These are phyloP conservation scores for Pilobolus umbonatus DNA, from an alignment of 192 early-diverging fungal genomes.

Conservation along the genomic window DNA sequence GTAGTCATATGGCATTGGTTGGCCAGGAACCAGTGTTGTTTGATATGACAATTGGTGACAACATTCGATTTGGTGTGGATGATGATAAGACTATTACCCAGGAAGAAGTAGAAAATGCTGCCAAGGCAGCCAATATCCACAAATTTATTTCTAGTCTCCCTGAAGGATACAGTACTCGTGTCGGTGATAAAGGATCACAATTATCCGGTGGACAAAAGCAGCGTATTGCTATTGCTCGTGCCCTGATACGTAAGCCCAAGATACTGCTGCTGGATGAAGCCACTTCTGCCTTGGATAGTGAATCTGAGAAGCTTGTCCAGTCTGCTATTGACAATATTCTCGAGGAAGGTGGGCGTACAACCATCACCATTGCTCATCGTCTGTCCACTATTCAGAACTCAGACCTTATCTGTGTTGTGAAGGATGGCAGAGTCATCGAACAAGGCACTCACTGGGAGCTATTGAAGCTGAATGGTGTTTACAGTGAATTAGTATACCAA, in stretches of 20 bases:
- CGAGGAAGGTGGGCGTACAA: slow-evolving; percentile 58
- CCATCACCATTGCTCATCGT: slow-evolving; percentile 73
- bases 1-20: slow-evolving; percentile 73
- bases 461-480: slow-evolving; percentile 52
- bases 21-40: slow-evolving; percentile 90
- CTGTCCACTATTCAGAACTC: slow-evolving; percentile 76
- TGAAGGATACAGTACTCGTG: slow-evolving; percentile 60
- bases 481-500: slow-evolving; percentile 55
- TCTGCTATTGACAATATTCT: slow-evolving; percentile 63
- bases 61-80: slow-evolving; percentile 69
- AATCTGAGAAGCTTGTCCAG: slow-evolving; percentile 69
- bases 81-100: slow-evolving; percentile 37
- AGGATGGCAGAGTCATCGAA: slow-evolving; percentile 61
- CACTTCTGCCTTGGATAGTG: slow-evolving; percentile 67
- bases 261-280: slow-evolving; percentile 84
- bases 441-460: slow-evolving; percentile 75
- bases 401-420: slow-evolving; percentile 82
- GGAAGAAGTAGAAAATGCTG: slow-evolving; percentile 50
- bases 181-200: slow-evolving; percentile 64
- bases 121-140: slow-evolving; percentile 58
- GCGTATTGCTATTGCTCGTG: slow-evolving; percentile 85
- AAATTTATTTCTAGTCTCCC: slow-evolving; percentile 52
- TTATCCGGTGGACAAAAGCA: slow-evolving; percentile 72
- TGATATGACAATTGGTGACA: slow-evolving; percentile 79
- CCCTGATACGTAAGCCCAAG: slow-evolving; percentile 81